phyloP scores from a whole-genome alignment of 2,329 filamentous ascomycete species.

The Botrytis fragariae region DNA sequence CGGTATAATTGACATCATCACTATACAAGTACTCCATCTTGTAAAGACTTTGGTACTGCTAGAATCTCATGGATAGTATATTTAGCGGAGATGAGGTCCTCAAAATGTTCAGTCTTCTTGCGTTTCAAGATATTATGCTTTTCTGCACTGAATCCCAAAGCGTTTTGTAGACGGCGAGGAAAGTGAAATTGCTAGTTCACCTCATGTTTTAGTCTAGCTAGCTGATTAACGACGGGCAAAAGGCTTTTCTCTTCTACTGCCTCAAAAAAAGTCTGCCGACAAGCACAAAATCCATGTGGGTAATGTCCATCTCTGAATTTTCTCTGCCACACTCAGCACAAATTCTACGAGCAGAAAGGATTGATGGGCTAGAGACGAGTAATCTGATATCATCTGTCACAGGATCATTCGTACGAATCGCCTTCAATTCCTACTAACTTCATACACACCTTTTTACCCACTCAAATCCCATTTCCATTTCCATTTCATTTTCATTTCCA shows the following conservation, averaged over 20 bases:
- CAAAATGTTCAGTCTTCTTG: not conserved
- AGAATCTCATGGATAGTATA: not conserved
- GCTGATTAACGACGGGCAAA: not conserved
- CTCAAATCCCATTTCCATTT: conserved; percentile 30
- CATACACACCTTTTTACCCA: conserved; percentile 40
- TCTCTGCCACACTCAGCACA: not conserved
- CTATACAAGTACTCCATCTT: not conserved
- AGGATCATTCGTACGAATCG: not conserved
- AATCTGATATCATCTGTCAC: no score
- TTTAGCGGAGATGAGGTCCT: not conserved
- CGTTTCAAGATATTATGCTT: not conserved
- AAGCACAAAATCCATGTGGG: not conserved
- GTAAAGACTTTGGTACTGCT: not conserved
- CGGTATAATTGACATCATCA: not conserved
- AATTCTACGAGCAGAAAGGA: not conserved
- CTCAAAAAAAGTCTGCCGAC: not conserved
- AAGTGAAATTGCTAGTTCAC: not conserved
- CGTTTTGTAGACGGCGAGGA: not conserved
- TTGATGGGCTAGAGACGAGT: not conserved
- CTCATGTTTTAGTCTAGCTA: not conserved
- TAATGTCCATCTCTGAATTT: not conserved
- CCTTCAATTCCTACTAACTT: conserved; percentile 24
- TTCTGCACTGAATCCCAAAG: not conserved
- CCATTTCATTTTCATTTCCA: conserved; percentile 34
- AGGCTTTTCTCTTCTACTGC: no score